Percentiles rank a stretch among this genome's conserved stretches.
These are phyloP conservation scores for Tylopilus felleus DNA, from an alignment of 768 basidiomycete genomes.

Conservation along the genomic window DNA sequence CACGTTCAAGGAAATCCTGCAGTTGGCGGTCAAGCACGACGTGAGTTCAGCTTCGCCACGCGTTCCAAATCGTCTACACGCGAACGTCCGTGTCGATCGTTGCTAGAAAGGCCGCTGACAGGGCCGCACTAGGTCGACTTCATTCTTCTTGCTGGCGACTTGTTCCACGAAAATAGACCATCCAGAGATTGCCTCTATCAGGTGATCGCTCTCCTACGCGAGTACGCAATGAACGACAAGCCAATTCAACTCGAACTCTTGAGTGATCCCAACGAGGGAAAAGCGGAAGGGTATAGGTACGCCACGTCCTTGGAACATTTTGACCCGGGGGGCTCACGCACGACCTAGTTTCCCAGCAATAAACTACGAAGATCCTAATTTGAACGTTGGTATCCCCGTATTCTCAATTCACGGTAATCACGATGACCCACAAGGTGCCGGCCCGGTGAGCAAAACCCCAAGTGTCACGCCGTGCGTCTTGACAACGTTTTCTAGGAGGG, in stretches of 20 bases:
- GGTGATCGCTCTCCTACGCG: conserved; percentile 83
- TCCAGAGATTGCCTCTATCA: conserved; percentile 87
- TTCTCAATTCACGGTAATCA: conserved; percentile 99
- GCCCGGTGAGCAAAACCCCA: conserved; percentile 54
- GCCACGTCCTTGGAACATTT: conserved; percentile 19
- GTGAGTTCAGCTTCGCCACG: conserved; percentile 43
- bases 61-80: not conserved
- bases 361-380: conserved; percentile 95
- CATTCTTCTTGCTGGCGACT: conserved; percentile 89
- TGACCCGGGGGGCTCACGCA: not conserved
- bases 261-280: conserved; percentile 90
- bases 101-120: conserved; percentile 3
- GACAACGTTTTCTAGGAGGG: conserved; percentile 63
- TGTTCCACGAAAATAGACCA: conserved; percentile 98
- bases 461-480: not conserved
- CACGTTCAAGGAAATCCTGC: conserved; percentile 90
- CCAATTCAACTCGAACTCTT: conserved; percentile 89
- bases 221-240: conserved; percentile 85
- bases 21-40: conserved; percentile 84
- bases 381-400: conserved; percentile 94
- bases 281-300: conserved; percentile 79
- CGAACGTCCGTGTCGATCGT: not conserved
- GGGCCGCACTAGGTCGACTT: conserved; percentile 75
- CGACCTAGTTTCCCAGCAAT: conserved; percentile 81
- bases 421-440: conserved; percentile 97